Percentiles rank a stretch among this genome's conserved stretches.
These are phyloP conservation scores for Hysterangium stoloniferum DNA, from an alignment of 768 basidiomycete species.

Conservation along the genomic window DNA sequence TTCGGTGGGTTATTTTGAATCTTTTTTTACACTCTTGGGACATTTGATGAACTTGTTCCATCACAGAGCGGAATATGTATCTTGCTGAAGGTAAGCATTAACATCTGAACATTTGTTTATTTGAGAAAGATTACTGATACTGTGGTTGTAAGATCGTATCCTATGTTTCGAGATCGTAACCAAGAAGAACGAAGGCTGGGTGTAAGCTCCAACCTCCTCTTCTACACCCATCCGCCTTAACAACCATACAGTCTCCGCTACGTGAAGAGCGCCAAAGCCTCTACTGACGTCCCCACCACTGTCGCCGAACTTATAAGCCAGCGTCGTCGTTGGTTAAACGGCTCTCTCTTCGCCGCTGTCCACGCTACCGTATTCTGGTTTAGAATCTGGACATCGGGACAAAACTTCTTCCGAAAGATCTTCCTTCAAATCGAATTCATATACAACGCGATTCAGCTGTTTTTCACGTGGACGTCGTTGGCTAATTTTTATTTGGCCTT, in stretches of 20 bases:
- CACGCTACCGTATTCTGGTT: constrained; percentile 88
- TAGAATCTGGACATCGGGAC: constrained; percentile 88
- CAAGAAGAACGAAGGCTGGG: constrained; percentile 78
- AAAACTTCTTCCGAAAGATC: constrained; percentile 78
- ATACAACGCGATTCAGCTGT: constrained; percentile 81
- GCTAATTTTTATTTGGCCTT: constrained; percentile 94
- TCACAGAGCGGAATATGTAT: constrained; percentile 78
- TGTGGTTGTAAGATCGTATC: constrained; percentile 50
- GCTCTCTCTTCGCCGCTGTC: constrained; percentile 87
- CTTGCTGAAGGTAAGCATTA: constrained; percentile 55
- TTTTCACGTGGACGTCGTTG: constrained; percentile 92
- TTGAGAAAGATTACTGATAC: neutral
- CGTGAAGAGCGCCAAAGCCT: constrained; percentile 89
- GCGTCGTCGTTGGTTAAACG: constrained; percentile 82
- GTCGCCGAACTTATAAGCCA: constrained; percentile 94
- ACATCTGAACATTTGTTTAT: constrained; percentile 9
- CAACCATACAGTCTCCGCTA: constrained; percentile 57
- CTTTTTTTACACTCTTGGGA: neutral
- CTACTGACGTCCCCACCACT: constrained; percentile 91
- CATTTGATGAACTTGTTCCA: constrained; percentile 1
- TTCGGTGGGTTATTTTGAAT: constrained; percentile 34
- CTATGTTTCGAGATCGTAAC: constrained; percentile 92
- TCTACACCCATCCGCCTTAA: neutral
- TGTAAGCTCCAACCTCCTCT: constrained; percentile 39
- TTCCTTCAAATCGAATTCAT: constrained; percentile 78